These are phyloP conservation scores for Plasmodium falciparum DNA, from an alignment of 169 alveolate species.

Conservation along the genomic window DNA sequence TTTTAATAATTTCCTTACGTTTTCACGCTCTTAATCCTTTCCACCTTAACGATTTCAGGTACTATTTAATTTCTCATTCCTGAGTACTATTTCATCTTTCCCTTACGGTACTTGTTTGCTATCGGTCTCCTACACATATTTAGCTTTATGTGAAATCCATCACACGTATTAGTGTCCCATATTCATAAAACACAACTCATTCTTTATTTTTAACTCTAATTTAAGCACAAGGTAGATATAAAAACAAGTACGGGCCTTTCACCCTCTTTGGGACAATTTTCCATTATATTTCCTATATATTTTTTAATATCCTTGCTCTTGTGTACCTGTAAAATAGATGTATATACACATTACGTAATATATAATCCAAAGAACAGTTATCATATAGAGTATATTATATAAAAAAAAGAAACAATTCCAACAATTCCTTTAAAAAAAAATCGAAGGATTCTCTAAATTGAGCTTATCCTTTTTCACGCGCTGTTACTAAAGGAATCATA, in stretches of 20 bases:
- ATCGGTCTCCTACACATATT: constrained; percentile 93
- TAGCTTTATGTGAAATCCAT: constrained; percentile 90
- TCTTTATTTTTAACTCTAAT: too few species aligned
- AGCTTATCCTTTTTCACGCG: constrained; percentile 94
- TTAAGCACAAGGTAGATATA: background rate
- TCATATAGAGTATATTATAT: too few species aligned
- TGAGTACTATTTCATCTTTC: constrained; percentile 94
- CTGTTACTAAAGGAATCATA: constrained; percentile 92
- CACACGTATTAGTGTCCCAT: constrained; percentile 89
- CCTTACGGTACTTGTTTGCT: constrained; percentile 95
- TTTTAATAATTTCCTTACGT: constrained; percentile 1
- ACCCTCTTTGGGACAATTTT: constrained; percentile 90
- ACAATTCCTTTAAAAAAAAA: too few species aligned
- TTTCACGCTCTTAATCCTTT: constrained; percentile 76
- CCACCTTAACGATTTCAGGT: constrained; percentile 92
- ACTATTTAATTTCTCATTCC: constrained; percentile 91
- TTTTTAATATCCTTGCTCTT: background rate
- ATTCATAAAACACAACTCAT: constrained; percentile 84
- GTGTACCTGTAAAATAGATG: too few species aligned
- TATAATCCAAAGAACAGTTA: too few species aligned
- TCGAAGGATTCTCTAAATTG: constrained; percentile 79
- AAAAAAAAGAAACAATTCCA: too few species aligned
- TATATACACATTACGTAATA: too few species aligned
- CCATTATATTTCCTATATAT: constrained; percentile 67
- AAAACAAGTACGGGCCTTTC: constrained; percentile 89